A percentile compares a stretch with the other conserved stretches of the same genome.
Conservation (phyloP, 139 green algal genomes). For the Auxenochlorella pyrenoidosa region DNA sequence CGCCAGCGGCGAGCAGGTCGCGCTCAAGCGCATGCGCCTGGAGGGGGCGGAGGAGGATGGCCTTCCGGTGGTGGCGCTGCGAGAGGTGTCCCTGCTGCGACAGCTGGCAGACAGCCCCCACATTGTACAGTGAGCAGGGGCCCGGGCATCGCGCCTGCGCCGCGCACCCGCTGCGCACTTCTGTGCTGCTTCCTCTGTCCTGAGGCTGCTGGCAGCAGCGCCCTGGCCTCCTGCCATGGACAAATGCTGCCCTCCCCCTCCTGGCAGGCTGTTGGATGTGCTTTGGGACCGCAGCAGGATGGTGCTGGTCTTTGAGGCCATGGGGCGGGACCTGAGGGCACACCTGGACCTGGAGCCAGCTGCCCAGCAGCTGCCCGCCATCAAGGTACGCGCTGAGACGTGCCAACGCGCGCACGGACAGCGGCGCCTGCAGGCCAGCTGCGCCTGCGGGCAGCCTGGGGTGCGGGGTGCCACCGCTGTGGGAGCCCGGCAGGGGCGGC, state of each 20-base stretch:
- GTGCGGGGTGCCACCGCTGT: no score
- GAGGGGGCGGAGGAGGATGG: conserved; percentile 84
- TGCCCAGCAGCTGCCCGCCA: background rate
- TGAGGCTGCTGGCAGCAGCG: no score
- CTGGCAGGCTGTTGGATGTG: conserved; percentile 64
- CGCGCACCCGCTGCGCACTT: no score
- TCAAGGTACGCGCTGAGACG: background rate
- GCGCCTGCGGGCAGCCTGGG: no score
- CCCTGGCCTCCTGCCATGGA: background rate
- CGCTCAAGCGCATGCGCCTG: conserved; percentile 55
- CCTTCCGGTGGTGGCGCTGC: conserved; percentile 81
- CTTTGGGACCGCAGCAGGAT: conserved; percentile 61
- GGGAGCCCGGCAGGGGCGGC: background rate
- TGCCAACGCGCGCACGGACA: no score
- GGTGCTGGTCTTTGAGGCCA: conserved; percentile 71
- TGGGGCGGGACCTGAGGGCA: conserved; percentile 68
- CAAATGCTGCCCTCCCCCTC: background rate
- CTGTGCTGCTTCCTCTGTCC: no score
- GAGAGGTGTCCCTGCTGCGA: conserved; percentile 91
- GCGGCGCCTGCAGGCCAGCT: no score
- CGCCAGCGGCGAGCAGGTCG: conserved; percentile 27
- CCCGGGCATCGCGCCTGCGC: no score
- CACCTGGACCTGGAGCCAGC: conserved; percentile 50
- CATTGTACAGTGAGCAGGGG: conserved; percentile 59
- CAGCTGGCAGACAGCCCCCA: conserved; percentile 78